phyloP scores from a whole-genome alignment of 495 filamentous ascomycete genomes.

The Neurospora sp. region DNA sequence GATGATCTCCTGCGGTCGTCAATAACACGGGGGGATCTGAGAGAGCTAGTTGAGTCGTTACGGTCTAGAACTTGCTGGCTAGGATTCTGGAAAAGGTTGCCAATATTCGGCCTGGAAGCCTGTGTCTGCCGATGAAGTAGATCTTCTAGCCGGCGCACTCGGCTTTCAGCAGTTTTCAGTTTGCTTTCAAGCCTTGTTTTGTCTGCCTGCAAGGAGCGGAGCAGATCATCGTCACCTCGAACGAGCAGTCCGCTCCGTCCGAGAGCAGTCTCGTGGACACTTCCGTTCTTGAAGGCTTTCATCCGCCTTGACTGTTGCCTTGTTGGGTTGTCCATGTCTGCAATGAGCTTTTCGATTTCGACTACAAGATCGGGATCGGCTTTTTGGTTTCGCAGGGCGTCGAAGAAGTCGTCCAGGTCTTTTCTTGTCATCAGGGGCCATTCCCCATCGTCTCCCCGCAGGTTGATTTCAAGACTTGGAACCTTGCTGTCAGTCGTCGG shows the following conservation, averaged over 20 bases:
- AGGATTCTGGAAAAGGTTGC: constrained; percentile 48
- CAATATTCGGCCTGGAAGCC: constrained; percentile 55
- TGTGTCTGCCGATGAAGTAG: constrained; percentile 80
- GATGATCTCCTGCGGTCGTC: constrained; percentile 30
- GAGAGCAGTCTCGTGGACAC: constrained; percentile 73
- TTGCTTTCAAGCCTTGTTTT: constrained; percentile 72
- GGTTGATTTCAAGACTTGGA: constrained; percentile 73
- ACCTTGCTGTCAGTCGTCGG: constrained; percentile 36
- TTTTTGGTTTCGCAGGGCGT: constrained; percentile 44
- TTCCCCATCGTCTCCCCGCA: constrained; percentile 65
- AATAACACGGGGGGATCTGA: constrained; percentile 22
- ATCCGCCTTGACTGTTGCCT: constrained; percentile 65
- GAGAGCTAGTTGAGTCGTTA: constrained; percentile 32
- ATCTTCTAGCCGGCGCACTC: constrained; percentile 86
- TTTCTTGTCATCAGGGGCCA: constrained; percentile 60
- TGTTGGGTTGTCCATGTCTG: constrained; percentile 61
- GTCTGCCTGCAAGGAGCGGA: constrained; percentile 58
- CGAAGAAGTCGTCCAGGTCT: constrained; percentile 58
- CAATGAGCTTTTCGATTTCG: constrained; percentile 48
- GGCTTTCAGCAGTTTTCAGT: constrained; percentile 79
- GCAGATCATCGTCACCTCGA: constrained; percentile 69
- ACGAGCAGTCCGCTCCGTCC: constrained; percentile 73
- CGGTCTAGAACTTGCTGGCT: constrained; percentile 28
- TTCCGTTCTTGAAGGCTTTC: constrained; percentile 93
- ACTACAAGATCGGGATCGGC: constrained; percentile 34